phyloP scores from a whole-genome alignment of 768 basidiomycete genomes.

The Leccinum rimulosum region DNA sequence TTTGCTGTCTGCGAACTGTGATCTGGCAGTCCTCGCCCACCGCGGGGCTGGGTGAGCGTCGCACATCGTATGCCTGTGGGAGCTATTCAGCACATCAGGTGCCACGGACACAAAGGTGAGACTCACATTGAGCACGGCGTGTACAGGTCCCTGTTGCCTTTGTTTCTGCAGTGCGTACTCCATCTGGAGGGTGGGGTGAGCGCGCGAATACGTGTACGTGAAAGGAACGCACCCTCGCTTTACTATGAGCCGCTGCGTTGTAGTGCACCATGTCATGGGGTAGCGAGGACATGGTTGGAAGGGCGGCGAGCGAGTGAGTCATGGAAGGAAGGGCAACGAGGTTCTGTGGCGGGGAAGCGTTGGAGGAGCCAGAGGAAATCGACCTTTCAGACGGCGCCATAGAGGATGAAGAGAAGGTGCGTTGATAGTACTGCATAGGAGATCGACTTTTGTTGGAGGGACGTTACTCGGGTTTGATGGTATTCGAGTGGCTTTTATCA shows the following conservation, averaged over 20 bases:
- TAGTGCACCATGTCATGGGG: conserved; percentile 33
- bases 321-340: conserved; percentile 32
- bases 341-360: conserved; percentile 28
- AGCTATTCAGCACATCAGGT: background rate
- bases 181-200: conserved; percentile 26
- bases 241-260: conserved; percentile 29
- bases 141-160: conserved; percentile 26
- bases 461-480: background rate
- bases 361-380: conserved; percentile 32
- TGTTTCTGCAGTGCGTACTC: conserved; percentile 32
- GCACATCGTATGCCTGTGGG: conserved; percentile 27
- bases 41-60: conserved; percentile 33
- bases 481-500: conserved; percentile 25
- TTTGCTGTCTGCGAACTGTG: conserved; percentile 32
- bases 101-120: conserved; percentile 1
- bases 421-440: conserved; percentile 31
- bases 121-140: conserved; percentile 27
- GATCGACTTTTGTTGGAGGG: conserved; percentile 15
- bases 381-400: conserved; percentile 34
- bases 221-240: conserved; percentile 24
- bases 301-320: conserved; percentile 31
- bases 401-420: conserved; percentile 30
- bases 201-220: background rate
- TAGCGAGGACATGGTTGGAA: conserved; percentile 31
- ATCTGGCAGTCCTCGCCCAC: conserved; percentile 31